These are phyloP conservation scores for Boechera retrofracta DNA, from an alignment of 345 rosid genomes.

Conservation along the genomic window DNA sequence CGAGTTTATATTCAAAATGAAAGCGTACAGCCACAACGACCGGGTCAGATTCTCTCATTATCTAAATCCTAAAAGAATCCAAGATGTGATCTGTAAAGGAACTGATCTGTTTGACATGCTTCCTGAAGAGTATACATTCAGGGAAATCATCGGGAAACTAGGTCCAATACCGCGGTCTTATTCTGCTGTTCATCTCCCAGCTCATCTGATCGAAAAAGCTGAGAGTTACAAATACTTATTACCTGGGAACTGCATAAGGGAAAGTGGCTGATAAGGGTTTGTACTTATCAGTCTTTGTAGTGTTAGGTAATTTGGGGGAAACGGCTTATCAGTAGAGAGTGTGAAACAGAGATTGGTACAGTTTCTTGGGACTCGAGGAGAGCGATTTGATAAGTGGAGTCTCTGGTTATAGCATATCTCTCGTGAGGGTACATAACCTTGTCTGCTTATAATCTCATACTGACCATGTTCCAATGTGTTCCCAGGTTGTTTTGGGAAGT, in stretches of 20 bases:
- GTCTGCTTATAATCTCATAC: conserved; percentile 35
- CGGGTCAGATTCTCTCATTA: conserved; percentile 88
- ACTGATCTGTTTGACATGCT: conserved; percentile 85
- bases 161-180: conserved; percentile 77
- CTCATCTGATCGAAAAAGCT: conserved; percentile 66
- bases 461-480: conserved; percentile 39
- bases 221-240: conserved; percentile 72
- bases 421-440: conserved; percentile 39
- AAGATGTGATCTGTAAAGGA: conserved; percentile 85
- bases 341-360: conserved; percentile 42
- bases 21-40: conserved; percentile 91
- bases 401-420: conserved; percentile 36
- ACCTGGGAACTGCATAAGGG: conserved; percentile 89
- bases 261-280: conserved; percentile 61
- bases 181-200: conserved; percentile 87
- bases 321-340: conserved; percentile 33
- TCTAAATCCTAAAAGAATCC: conserved; percentile 77
- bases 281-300: conserved; percentile 36
- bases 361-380: conserved; percentile 30
- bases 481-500: conserved; percentile 43
- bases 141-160: conserved; percentile 88
- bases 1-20: conserved; percentile 92
- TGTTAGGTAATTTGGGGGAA: conserved; percentile 25
- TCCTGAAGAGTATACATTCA: conserved; percentile 91
- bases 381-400: conserved; percentile 42